Evolutionary conservation across 2,329 filamentous ascomycete genomes (phyloP).

Genomic region (Pseudogymnoascus sp.): DNA sequence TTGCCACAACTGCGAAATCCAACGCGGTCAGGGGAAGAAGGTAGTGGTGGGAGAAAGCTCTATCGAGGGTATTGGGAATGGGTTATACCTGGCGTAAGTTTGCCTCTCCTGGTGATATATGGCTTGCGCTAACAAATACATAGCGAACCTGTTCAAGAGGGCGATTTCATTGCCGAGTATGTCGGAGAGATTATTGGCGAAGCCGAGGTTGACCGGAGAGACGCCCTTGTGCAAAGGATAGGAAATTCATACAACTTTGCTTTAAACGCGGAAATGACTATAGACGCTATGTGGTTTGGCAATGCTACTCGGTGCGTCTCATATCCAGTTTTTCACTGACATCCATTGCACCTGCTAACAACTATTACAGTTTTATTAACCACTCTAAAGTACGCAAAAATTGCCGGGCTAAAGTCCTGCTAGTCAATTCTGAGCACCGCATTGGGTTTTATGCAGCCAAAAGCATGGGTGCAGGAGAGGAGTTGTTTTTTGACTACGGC

Average conservation of each 20-base stretch:
- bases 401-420: constrained; percentile 58
- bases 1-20: constrained; percentile 66
- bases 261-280: constrained; percentile 37
- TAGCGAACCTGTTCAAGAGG: constrained; percentile 30
- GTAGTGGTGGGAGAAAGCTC: constrained; percentile 63
- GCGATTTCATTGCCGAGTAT: constrained; percentile 76
- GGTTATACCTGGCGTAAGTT: constrained; percentile 63
- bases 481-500: constrained; percentile 77
- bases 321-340: constrained; percentile 15
- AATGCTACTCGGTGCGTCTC: neutral
- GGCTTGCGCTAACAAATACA: constrained; percentile 32
- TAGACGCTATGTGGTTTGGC: neutral
- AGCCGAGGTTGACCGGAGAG: constrained; percentile 20
- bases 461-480: constrained; percentile 62
- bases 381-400: constrained; percentile 60
- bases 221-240: constrained; percentile 29
- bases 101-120: constrained; percentile 21
- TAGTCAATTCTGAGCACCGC: constrained; percentile 68
- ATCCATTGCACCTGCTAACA: constrained; percentile 67
- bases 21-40: constrained; percentile 57
- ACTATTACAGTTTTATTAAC: constrained; percentile 70
- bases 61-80: constrained; percentile 62
- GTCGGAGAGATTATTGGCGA: constrained; percentile 55
- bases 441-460: constrained; percentile 65
- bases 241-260: constrained; percentile 42